Conservation (phyloP, 2,329 filamentous ascomycete genomes). For the Colletotrichum agaves region DNA sequence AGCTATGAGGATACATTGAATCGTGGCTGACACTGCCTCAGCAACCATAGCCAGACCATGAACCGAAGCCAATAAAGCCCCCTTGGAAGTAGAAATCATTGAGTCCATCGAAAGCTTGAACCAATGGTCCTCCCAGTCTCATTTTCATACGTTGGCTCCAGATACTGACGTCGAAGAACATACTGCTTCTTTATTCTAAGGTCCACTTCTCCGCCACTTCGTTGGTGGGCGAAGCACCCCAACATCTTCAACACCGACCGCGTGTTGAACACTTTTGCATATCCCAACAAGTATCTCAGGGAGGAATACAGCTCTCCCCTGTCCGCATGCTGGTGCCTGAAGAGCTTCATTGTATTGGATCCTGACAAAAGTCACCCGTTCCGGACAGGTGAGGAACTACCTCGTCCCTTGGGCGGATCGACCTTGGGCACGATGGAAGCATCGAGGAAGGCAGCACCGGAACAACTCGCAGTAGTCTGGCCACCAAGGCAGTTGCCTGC, state of each 20-base stretch:
- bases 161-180: no score
- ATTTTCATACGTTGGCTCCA: no score
- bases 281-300: slow-evolving; percentile 57
- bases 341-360: slow-evolving; percentile 52
- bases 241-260: slow-evolving; percentile 56
- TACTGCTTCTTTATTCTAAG: slow-evolving; percentile 45
- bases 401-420: slow-evolving; percentile 43
- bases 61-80: no score
- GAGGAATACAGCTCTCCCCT: slow-evolving; percentile 64
- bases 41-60: no score
- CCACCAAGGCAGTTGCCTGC: slow-evolving; percentile 53
- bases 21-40: no score
- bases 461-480: background rate
- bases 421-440: background rate
- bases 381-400: slow-evolving; percentile 51
- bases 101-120: no score
- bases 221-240: slow-evolving; percentile 52
- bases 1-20: no score
- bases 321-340: slow-evolving; percentile 60
- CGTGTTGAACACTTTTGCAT: slow-evolving; percentile 51
- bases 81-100: no score
- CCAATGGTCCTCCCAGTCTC: no score
- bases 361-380: slow-evolving; percentile 49
- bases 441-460: background rate
- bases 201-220: slow-evolving; percentile 55